A percentile compares a stretch with the other conserved stretches of the same genome.
Conservation (phyloP, 768 basidiomycete genomes). For the Leccinellum rugosiceps region DNA sequence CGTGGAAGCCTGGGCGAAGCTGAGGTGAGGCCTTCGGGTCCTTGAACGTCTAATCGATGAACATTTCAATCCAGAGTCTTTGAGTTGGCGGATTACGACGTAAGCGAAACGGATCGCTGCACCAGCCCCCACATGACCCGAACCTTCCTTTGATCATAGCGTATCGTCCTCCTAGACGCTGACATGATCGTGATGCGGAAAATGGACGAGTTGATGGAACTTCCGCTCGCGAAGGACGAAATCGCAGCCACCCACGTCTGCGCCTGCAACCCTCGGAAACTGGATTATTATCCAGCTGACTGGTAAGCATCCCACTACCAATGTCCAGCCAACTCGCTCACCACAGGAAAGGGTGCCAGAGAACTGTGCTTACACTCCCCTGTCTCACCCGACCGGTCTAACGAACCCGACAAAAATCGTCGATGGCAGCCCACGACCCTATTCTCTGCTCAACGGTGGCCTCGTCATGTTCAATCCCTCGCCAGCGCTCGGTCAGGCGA, state of each 20-base stretch:
- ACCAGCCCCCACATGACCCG: not conserved
- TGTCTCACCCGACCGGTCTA: slow-evolving; percentile 43
- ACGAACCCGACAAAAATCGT: slow-evolving; percentile 43
- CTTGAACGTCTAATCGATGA: not conserved
- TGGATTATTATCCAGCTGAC: slow-evolving; percentile 83
- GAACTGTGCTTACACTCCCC: slow-evolving; percentile 80
- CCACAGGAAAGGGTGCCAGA: slow-evolving; percentile 67
- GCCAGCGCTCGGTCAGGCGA: slow-evolving; percentile 42
- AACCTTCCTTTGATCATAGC: slow-evolving; percentile 38
- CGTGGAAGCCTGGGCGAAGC: slow-evolving; percentile 64
- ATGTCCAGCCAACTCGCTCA: not conserved
- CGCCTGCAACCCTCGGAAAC: slow-evolving; percentile 86
- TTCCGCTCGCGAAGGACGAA: slow-evolving; percentile 56
- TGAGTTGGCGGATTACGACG: slow-evolving; percentile 66
- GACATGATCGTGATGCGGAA: slow-evolving; percentile 84
- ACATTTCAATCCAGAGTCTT: slow-evolving; percentile 42
- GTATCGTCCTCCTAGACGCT: slow-evolving; percentile 77
- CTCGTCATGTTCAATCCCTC: slow-evolving; percentile 85
- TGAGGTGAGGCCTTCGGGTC: slow-evolving; percentile 35
- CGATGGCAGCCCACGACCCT: slow-evolving; percentile 59
- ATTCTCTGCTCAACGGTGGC: slow-evolving; percentile 87
- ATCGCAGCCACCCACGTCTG: slow-evolving; percentile 91
- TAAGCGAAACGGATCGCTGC: slow-evolving; percentile 26
- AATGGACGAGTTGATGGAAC: slow-evolving; percentile 72
- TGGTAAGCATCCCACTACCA: slow-evolving; percentile 48